Evolutionary conservation across 2,329 filamentous ascomycete species (phyloP), one percentile per base, ranked within the genome.

Genomic region (Curvularia sp.): DNA sequence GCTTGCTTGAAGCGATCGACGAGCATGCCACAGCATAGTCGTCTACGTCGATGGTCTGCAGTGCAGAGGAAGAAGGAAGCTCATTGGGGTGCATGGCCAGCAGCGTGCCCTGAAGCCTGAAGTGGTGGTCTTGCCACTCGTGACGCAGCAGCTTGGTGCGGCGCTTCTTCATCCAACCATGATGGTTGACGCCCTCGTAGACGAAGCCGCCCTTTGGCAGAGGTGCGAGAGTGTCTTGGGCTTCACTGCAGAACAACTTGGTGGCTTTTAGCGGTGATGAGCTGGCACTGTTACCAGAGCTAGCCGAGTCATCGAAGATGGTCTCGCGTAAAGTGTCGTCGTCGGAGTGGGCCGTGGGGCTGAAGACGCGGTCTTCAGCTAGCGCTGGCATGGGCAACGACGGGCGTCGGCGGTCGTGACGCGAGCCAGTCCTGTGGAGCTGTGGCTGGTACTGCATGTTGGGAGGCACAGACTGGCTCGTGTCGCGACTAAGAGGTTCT

Each of bases 141-240:
- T 96, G 91, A 42, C 92, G 91, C 60, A 97, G 86, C 82, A 97
- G 88, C 72, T 88, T 88, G 32, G 90, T 96, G 80, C 92, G 92
- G 73, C 94, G 91, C 83, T 96, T 97, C 83, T 92, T 93, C 87
- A 99, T 96, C 78, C 89, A 93, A 1, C 95, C 95, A 49, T 91
- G 86, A 77, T 93, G 91, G 32, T 86, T 86, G 62, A 89, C 79
- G 55, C 87, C 86, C 23, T 74, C 69, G 64, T 78, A 79, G 28
- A 63, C 55, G 50, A 75, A 74, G 23, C 74, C 74, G 52, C 70
- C 70, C 65, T 73, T 75, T 49, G 83, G 61, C 65, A 66, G 71
- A 38, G 65, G 65, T 66, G 55, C 74, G 63, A 68, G 52, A 27
- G 54, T 66, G 49, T 69, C 66, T 38, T 56, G 49, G 39, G 65